Evolutionary conservation across 2,329 filamentous ascomycete species (phyloP).

Genomic region (Cercospora sp.): DNA sequence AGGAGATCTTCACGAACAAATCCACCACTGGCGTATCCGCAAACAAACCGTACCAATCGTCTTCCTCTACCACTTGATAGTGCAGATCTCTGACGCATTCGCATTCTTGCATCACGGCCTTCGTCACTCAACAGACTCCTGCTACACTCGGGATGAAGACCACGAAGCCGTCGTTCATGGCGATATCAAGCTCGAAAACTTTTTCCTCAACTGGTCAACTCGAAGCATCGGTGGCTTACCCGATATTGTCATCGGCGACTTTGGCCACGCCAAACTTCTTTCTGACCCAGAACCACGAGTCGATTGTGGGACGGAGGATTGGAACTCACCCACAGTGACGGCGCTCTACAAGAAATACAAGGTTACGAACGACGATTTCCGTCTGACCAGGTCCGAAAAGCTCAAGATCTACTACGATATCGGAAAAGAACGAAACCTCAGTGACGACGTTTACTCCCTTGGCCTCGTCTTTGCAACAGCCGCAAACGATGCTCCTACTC

Average conservation of each 20-base stretch:
- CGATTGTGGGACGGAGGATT: conserved; percentile 8
- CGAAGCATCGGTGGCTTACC: conserved; percentile 18
- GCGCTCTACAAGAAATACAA: background rate
- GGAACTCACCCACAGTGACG: conserved; percentile 16
- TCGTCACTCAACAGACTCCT: conserved; percentile 10
- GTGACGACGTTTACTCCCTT: conserved; percentile 16
- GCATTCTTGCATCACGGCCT: conserved; percentile 28
- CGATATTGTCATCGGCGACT: conserved; percentile 26
- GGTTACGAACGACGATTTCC: background rate
- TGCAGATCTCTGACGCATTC: conserved; percentile 20
- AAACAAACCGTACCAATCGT: background rate
- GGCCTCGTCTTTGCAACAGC: conserved; percentile 20
- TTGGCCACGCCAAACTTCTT: conserved; percentile 14
- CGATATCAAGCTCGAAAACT: conserved; percentile 29
- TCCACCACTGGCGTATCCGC: background rate
- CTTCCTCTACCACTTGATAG: conserved; percentile 24
- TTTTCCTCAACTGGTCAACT: background rate
- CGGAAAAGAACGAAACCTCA: background rate
- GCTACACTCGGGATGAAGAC: conserved; percentile 15
- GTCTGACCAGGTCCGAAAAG: background rate
- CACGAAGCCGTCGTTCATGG: conserved; percentile 22
- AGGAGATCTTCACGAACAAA: conserved; percentile 21
- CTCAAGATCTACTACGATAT: background rate
- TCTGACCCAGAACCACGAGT: background rate
- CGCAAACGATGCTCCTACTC: background rate